Evolutionary conservation across 192 early-diverging fungal genomes (phyloP).

Genomic region (Rhizoclosmatium globosum): DNA sequence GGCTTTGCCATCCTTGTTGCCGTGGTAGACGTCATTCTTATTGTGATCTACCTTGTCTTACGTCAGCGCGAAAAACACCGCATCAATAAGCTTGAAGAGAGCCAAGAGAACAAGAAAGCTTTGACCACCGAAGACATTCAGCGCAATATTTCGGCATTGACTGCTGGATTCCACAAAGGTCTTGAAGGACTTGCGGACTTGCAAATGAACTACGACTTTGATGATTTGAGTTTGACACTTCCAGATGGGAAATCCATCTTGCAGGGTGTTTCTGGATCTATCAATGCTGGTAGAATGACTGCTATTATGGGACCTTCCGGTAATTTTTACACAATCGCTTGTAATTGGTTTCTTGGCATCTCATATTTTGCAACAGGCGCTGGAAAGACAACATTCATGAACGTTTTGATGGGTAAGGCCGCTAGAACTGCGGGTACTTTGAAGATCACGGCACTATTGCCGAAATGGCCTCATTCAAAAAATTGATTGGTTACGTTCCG

Average conservation of each 20-base stretch:
- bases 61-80: slow-evolving; percentile 20
- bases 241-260: slow-evolving; percentile 68
- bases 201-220: slow-evolving; percentile 50
- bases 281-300: slow-evolving; percentile 76
- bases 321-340: neutral
- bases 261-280: slow-evolving; percentile 73
- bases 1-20: slow-evolving; percentile 25
- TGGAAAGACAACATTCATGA: slow-evolving; percentile 59
- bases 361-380: slow-evolving; percentile 8
- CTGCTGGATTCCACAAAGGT: slow-evolving; percentile 28
- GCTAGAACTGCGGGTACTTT: slow-evolving; percentile 41
- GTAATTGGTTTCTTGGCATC: neutral
- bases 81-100: neutral
- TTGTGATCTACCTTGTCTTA: slow-evolving; percentile 32
- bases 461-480: slow-evolving; percentile 44
- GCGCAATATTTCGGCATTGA: slow-evolving; percentile 16
- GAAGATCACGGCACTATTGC: slow-evolving; percentile 41
- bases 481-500: slow-evolving; percentile 53
- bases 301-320: slow-evolving; percentile 95
- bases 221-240: slow-evolving; percentile 46
- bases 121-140: neutral
- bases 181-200: slow-evolving; percentile 28
- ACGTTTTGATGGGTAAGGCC: slow-evolving; percentile 50
- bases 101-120: neutral
- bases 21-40: slow-evolving; percentile 35